phyloP scores from a whole-genome alignment of 2,329 filamentous ascomycete species.

The Trichophyton verrucosum region DNA sequence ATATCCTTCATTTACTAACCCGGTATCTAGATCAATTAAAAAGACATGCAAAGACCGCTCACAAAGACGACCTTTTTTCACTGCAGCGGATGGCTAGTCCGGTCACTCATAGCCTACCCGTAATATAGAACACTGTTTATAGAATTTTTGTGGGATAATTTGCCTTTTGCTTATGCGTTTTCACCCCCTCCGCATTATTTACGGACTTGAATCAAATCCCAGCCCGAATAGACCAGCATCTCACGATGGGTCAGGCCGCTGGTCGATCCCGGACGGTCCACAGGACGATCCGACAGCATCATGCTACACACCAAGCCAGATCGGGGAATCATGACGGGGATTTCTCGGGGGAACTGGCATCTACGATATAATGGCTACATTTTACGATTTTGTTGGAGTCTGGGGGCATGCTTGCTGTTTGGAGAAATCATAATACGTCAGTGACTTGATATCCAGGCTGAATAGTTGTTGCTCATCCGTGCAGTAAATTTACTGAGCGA shows the following conservation, averaged over 20 bases:
- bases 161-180: not conserved
- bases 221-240: not conserved
- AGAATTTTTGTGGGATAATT: not conserved
- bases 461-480: not conserved
- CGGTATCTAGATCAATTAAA: conserved; percentile 28
- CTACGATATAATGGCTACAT: not conserved
- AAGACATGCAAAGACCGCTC: conserved; percentile 28
- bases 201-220: not conserved
- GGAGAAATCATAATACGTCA: not conserved
- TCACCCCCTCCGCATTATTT: not conserved
- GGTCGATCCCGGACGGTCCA: not conserved
- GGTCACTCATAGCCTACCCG: conserved; percentile 12
- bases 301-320: not conserved
- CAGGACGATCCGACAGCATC: not conserved
- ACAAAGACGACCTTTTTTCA: conserved; percentile 19
- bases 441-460: not conserved
- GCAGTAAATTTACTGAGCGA: not conserved
- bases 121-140: conserved; percentile 14
- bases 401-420: not conserved
- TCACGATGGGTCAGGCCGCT: not conserved
- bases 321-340: not conserved
- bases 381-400: not conserved
- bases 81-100: conserved; percentile 16
- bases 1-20: not conserved
- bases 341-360: not conserved